Percentiles rank a stretch among this genome's conserved stretches.
phyloP scores from a whole-genome alignment of 345 rosid genomes.

The Rhodamnia argentea region DNA sequence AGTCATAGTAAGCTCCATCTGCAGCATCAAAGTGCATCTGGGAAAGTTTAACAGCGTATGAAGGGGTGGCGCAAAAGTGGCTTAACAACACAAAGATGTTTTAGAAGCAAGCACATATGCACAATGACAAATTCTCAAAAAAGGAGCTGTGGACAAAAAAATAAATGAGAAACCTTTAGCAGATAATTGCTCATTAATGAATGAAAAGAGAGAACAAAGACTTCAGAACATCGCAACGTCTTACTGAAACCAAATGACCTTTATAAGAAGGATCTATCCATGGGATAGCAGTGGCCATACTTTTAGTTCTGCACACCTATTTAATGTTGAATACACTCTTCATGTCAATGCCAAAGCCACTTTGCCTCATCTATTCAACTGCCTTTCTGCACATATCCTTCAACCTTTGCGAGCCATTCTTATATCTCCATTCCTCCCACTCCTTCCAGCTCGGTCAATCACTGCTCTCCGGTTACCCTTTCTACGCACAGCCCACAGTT shows the following conservation, averaged over 20 bases:
- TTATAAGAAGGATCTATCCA: not conserved
- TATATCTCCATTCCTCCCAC: not conserved
- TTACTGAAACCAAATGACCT: not conserved
- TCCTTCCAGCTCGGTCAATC: not conserved
- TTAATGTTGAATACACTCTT: not conserved
- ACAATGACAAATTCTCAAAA: not conserved
- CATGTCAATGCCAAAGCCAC: not conserved
- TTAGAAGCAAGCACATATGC: not conserved
- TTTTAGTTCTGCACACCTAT: not conserved
- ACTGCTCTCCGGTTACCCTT: not conserved
- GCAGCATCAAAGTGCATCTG: slow-evolving; percentile 86
- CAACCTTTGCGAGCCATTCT: not conserved
- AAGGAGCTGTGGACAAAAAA: not conserved
- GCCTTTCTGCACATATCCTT: not conserved
- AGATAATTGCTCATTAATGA: not conserved
- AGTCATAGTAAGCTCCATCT: slow-evolving; percentile 79
- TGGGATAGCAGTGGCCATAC: not conserved
- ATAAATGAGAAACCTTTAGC: not conserved
- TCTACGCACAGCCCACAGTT: not conserved
- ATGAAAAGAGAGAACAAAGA: not conserved
- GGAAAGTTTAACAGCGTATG: not conserved
- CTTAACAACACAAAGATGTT: not conserved
- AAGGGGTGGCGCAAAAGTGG: not conserved
- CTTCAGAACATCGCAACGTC: not conserved
- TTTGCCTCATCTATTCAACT: not conserved